A percentile compares a stretch with the other conserved stretches of the same genome.
Evolutionary conservation across 768 basidiomycete genomes (phyloP).

Genomic region (Russula emetica): DNA sequence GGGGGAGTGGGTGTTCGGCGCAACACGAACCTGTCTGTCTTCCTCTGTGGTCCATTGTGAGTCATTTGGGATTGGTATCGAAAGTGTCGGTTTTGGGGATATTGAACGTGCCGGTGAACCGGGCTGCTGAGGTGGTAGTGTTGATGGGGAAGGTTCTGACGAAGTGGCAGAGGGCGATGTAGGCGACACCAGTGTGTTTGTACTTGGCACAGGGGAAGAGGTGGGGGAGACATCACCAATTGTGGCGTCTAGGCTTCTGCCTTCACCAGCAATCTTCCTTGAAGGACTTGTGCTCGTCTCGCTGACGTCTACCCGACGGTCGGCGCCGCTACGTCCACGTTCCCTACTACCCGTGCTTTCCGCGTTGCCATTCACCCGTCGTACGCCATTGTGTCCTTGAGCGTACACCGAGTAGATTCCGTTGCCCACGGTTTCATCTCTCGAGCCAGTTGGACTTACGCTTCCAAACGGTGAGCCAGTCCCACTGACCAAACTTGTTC

Average conservation of each 20-base stretch:
- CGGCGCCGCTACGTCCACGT: slow-evolving; percentile 23
- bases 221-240: background rate
- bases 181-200: background rate
- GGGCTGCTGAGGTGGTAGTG: background rate
- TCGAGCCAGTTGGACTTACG: slow-evolving; percentile 36
- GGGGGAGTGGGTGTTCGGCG: slow-evolving; percentile 19
- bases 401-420: slow-evolving; percentile 24
- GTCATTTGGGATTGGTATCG: slow-evolving; percentile 1
- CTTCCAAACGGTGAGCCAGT: slow-evolving; percentile 36
- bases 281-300: slow-evolving; percentile 23
- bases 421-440: slow-evolving; percentile 27
- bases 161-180: background rate
- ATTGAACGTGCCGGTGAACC: background rate
- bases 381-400: slow-evolving; percentile 23
- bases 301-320: slow-evolving; percentile 21
- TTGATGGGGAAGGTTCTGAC: background rate
- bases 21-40: slow-evolving; percentile 19
- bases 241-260: slow-evolving; percentile 3
- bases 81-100: background rate
- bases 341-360: slow-evolving; percentile 20
- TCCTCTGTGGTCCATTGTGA: slow-evolving; percentile 3
- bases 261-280: slow-evolving; percentile 1
- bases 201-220: background rate
- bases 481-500: slow-evolving; percentile 31
- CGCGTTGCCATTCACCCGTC: slow-evolving; percentile 9